Base-by-base conservation (phyloP, 768 basidiomycete species). In the Kwoniella sp. region DNA sequence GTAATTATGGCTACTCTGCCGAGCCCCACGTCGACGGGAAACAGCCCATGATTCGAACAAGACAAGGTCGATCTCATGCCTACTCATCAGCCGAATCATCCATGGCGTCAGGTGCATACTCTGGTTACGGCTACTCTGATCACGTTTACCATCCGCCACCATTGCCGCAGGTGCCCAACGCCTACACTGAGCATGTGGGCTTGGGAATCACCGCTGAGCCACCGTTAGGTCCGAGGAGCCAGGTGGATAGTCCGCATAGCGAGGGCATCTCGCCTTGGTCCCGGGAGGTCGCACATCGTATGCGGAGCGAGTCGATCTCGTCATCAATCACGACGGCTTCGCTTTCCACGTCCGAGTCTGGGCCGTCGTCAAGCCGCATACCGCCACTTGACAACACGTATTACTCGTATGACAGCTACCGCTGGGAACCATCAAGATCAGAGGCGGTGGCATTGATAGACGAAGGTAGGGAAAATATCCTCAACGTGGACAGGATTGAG, bases 381-480 rank as follows among this genome's bases (percentile, higher is more conserved):
- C 47, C 51, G 5, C 36, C 44, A n/a, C 36, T 28, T n/a, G 59
- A 59, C 42, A 17, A 17, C 26, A 42, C 53, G 6, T 38, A 52
- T 19, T 66, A 63, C 36, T 20, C 57, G 23, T 57, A 46, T 31
- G 56, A 45, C 23, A 45, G 39, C 19, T 51, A 46, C 8, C 27
- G 50, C 5, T 65, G 62, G 59, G 46, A 57, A 23, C 38, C 42
- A 36, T 14, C 39, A 17, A 26, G 44, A 37, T 28, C 46, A n/a
- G 47, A 48, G 22, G 71, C 71, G 5, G 42, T 73, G 11, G 61
- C 60, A 15, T 56, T 69, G 53, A 59, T 70, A 12, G 64, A 69
- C 5, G 64, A 70, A 27, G 71, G 71, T 5, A 55, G 55, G 42
- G 67, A 66, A 12, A 63, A 52, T 36, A 61, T 65, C 4, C 42